phyloP scores from a whole-genome alignment of 192 early-diverging fungal genomes.

The Coemansia sp. region DNA sequence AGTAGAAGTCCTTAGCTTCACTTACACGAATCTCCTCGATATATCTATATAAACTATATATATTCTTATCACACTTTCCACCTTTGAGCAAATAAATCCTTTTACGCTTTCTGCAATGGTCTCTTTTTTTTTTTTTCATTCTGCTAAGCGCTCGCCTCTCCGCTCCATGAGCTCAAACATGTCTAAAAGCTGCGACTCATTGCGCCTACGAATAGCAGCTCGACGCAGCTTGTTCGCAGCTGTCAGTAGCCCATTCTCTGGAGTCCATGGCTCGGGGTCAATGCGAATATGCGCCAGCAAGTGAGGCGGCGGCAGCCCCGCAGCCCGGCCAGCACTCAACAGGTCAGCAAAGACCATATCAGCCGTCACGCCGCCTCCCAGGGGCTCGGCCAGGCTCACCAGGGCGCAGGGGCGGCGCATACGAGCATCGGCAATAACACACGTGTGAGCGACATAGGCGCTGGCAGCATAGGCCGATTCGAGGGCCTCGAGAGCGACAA shows the following conservation, averaged over 20 bases:
- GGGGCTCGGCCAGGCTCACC: slow-evolving; percentile 38
- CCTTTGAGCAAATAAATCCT: background rate
- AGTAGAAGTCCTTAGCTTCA: background rate
- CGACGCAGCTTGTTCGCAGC: slow-evolving; percentile 94
- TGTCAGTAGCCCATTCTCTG: slow-evolving; percentile 85
- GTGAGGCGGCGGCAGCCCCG: slow-evolving; percentile 72
- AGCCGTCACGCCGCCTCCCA: slow-evolving; percentile 54
- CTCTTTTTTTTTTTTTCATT: background rate
- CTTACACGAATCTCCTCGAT: too few species aligned
- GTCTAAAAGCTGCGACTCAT: slow-evolving; percentile 39
- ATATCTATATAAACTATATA: too few species aligned
- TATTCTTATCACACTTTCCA: too few species aligned
- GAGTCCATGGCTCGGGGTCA: slow-evolving; percentile 82
- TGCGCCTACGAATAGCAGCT: slow-evolving; percentile 67
- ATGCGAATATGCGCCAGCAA: slow-evolving; percentile 66
- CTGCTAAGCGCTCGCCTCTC: background rate
- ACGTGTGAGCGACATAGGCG: slow-evolving; percentile 73
- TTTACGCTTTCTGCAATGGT: background rate
- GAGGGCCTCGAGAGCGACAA: slow-evolving; percentile 92
- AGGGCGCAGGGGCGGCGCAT: slow-evolving; percentile 75
- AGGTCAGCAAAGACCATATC: slow-evolving; percentile 31
- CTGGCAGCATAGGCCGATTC: slow-evolving; percentile 89
- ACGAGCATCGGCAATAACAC: slow-evolving; percentile 73
- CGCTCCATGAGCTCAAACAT: slow-evolving; percentile 21
- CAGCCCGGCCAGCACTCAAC: slow-evolving; percentile 58